These are phyloP conservation scores for Sphenostylis stenocarpa DNA, from an alignment of 306 rosid species.

Conservation along the genomic window DNA sequence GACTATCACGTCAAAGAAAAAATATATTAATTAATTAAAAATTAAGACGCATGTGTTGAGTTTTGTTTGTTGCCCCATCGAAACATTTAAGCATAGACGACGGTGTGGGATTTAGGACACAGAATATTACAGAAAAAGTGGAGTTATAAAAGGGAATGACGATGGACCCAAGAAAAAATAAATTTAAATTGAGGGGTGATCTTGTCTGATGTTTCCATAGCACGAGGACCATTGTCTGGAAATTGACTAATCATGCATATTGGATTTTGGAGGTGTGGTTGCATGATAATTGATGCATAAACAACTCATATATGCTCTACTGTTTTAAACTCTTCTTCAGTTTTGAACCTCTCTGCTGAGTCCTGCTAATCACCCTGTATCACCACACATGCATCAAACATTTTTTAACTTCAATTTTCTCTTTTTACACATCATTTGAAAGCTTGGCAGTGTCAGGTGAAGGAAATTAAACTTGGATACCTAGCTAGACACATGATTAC, in stretches of 20 bases:
- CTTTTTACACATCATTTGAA: neutral
- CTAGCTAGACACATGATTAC: neutral
- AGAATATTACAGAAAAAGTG: conserved; percentile 24
- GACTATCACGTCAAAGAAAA: neutral
- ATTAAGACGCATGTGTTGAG: neutral
- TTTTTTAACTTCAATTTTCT: neutral
- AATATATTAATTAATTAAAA: neutral
- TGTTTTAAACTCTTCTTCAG: neutral
- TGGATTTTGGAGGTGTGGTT: conserved; percentile 27
- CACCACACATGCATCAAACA: neutral
- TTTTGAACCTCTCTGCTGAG: conserved; percentile 16
- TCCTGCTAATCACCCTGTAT: conserved; percentile 3
- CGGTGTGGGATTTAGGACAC: conserved; percentile 52
- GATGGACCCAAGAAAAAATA: conserved; percentile 42
- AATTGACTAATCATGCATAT: conserved; percentile 42
- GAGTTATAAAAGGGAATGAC: conserved; percentile 9
- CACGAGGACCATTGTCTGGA: conserved; percentile 49
- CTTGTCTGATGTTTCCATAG: conserved; percentile 64
- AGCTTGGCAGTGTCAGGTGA: neutral
- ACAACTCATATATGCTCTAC: neutral
- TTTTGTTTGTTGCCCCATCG: conserved; percentile 43
- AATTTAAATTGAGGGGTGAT: conserved; percentile 34
- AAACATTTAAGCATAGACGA: conserved; percentile 35
- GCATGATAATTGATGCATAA: conserved; percentile 23
- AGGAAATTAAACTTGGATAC: neutral